Evolutionary conservation across 2,329 filamentous ascomycete genomes (phyloP).

Genomic region (Exophiala dermatitidis): DNA sequence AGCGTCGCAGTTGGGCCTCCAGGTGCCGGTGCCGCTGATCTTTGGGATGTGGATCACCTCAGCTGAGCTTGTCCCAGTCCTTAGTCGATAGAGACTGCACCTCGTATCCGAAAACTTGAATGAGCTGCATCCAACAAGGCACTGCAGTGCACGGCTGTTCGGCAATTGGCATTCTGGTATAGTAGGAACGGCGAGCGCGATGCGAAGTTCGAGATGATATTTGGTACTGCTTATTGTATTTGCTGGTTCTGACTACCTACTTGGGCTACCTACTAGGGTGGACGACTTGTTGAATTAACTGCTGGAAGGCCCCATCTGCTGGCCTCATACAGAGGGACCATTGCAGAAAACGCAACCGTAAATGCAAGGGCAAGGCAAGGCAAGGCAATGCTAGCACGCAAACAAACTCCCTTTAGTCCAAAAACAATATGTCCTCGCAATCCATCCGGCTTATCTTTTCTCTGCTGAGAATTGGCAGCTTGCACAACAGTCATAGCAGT

Average conservation of each 20-base stretch:
- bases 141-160: too few species aligned
- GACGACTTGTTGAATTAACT: constrained; percentile 1
- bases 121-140: too few species aligned
- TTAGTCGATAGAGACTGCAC: too few species aligned
- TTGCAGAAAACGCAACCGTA: not conserved
- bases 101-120: too few species aligned
- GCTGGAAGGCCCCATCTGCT: not conserved
- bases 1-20: too few species aligned
- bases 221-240: constrained; percentile 9
- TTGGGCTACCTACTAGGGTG: constrained; percentile 5
- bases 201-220: not conserved
- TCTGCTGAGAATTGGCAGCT: not conserved
- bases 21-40: too few species aligned
- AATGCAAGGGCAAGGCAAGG: not conserved
- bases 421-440: not conserved
- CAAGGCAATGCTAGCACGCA: not conserved
- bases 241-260: constrained; percentile 5
- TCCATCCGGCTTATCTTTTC: not conserved
- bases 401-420: not conserved
- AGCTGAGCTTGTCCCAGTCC: too few species aligned
- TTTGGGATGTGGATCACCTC: too few species aligned
- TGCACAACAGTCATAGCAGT: not conserved
- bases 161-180: not conserved
- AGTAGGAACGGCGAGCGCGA: not conserved
- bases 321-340: not conserved